A percentile compares a stretch with the other conserved stretches of the same genome.
Conservation (phyloP, 179 eudicot species). For the Patellifolia procumbens region DNA sequence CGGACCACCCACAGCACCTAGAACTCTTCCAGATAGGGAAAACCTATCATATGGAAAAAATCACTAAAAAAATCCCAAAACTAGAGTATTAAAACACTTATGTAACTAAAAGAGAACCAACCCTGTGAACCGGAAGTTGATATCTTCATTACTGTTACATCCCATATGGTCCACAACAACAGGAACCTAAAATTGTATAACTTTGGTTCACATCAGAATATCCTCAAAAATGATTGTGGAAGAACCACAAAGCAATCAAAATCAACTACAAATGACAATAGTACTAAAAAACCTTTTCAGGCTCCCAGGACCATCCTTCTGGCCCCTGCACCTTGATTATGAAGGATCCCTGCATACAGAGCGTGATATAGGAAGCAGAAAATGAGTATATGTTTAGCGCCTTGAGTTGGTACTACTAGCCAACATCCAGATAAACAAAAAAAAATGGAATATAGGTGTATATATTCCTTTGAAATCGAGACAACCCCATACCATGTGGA, state of each 20-base stretch:
- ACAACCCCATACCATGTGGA: neutral
- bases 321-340: constrained; percentile 89
- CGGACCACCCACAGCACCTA: constrained; percentile 85
- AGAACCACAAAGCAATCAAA: neutral
- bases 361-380: constrained; percentile 12
- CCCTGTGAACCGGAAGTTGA: constrained; percentile 96
- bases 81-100: neutral
- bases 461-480: neutral
- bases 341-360: constrained; percentile 76
- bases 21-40: constrained; percentile 79
- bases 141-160: constrained; percentile 93
- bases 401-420: constrained; percentile 14
- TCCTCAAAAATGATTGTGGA: neutral
- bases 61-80: constrained; percentile 4
- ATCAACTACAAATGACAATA: neutral
- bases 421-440: constrained; percentile 8
- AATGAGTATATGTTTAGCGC: neutral
- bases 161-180: constrained; percentile 77
- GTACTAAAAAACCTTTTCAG: constrained; percentile 58
- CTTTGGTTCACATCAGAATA: constrained; percentile 26
- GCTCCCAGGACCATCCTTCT: constrained; percentile 95
- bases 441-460: neutral
- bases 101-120: constrained; percentile 35
- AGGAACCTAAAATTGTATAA: constrained; percentile 61
- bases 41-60: constrained; percentile 51